These are phyloP conservation scores for Fagus sylvatica DNA, from an alignment of 306 rosid species.

Conservation along the genomic window DNA sequence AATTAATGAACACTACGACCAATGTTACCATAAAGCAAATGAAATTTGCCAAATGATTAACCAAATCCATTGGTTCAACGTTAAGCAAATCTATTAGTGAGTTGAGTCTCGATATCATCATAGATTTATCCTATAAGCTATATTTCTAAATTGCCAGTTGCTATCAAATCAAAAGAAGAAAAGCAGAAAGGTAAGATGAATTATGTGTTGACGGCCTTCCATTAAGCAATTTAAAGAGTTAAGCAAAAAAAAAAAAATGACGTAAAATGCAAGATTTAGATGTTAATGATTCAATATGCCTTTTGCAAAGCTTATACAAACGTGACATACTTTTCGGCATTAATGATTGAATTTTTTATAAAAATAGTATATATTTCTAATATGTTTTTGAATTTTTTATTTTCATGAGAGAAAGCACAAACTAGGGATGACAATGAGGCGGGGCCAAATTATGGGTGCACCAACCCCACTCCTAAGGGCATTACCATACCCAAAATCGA, in stretches of 20 bases:
- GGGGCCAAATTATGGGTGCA: too few species aligned
- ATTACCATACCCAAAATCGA: too few species aligned
- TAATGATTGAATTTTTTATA: background rate
- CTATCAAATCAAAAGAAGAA: background rate
- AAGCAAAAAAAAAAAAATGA: background rate
- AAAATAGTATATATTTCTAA: too few species aligned
- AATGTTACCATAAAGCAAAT: too few species aligned
- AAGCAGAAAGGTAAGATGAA: background rate
- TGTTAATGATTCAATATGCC: background rate
- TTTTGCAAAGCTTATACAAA: conserved; percentile 10
- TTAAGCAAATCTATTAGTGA: too few species aligned
- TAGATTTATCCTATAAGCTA: background rate
- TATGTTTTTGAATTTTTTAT: background rate
- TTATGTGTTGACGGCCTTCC: background rate
- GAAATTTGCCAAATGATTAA: too few species aligned
- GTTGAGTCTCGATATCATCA: background rate
- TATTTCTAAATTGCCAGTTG: background rate
- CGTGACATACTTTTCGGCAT: background rate
- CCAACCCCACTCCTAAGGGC: too few species aligned
- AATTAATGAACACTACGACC: too few species aligned
- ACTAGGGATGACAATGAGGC: too few species aligned
- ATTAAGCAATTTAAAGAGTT: background rate
- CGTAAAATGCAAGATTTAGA: conserved; percentile 17
- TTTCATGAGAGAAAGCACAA: background rate
- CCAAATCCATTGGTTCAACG: too few species aligned